Conservation (phyloP, 179 eudicot genomes). For the Heliamphora pulchella region DNA sequence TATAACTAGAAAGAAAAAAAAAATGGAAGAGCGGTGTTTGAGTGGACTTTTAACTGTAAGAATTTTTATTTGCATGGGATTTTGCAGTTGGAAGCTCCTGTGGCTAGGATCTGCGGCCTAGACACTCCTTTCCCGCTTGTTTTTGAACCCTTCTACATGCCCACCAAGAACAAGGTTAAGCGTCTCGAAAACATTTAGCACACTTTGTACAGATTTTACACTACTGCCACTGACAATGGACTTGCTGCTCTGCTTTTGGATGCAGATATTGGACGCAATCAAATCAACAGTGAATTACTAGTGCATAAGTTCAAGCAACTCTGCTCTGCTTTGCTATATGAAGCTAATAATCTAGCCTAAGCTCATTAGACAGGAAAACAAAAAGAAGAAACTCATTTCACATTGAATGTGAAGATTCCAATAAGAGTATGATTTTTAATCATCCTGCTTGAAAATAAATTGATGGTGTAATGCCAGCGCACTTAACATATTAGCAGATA, state of each 20-base stretch:
- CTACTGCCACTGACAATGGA: constrained; percentile 7
- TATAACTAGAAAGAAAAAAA: too few species aligned
- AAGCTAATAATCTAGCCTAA: too few species aligned
- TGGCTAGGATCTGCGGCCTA: constrained; percentile 82
- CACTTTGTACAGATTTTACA: not conserved
- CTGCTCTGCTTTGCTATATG: not conserved
- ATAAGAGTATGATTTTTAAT: not conserved
- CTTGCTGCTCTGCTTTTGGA: not conserved
- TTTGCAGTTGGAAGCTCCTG: constrained; percentile 92
- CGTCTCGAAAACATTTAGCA: not conserved
- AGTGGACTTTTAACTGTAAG: too few species aligned
- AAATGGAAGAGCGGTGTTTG: too few species aligned
- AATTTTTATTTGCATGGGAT: not conserved
- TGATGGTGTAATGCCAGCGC: not conserved
- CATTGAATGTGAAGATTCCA: not conserved
- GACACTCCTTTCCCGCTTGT: constrained; percentile 98
- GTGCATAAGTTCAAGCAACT: not conserved
- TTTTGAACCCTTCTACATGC: constrained; percentile 89
- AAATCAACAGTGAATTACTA: constrained; percentile 82
- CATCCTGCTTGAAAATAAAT: not conserved
- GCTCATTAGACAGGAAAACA: too few species aligned
- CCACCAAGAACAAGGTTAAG: constrained; percentile 80
- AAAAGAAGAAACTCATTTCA: not conserved
- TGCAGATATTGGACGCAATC: constrained; percentile 88
- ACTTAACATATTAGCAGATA: not conserved